Base-by-base conservation (phyloP, 257 asterid genomes). In the Prunella vulgaris region DNA sequence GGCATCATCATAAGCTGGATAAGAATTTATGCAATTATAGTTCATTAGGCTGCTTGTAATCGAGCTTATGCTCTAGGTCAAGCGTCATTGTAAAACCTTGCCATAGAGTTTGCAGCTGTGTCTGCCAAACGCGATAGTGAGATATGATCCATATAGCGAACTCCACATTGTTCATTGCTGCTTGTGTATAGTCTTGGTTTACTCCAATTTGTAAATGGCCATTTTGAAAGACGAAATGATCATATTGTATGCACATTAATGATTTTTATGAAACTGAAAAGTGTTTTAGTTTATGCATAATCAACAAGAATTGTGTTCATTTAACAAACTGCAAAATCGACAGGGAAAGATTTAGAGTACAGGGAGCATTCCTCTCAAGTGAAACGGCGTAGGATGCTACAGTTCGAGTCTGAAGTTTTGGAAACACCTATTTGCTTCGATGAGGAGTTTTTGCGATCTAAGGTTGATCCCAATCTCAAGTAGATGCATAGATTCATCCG, bases 321-420 rank as follows among this genome's bases (percentile, higher is more conserved):
- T 60, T 54, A 27, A 76, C 28, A 27, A 74, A 70, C 35, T 76
- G 69, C 81, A 84, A 91, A 73, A 52, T 72, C 51, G 35, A 60
- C 57, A 49, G 81, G 71, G 56, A 81, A 84, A 82, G 80, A 77
- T 32, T 53, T 68, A 7, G 90, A 82, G 22, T 78, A 35, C 40
- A 51, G 57, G 35, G 93, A 89, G 74, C 81, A 76, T 60, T 75
- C 78, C 2, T 79, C 92, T 61, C 87, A 72, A 60, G 80, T 60
- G 33, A 89, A 87, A 76, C 79, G 92, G 74, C 90, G 95, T 1
- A 66, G 90, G 59, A 73, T 77, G 87, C 90, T 90, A 9, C 96
- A 84, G 38, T 90, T 87, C 70, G 86, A 81, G 42, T 63, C 90
- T 56, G 88, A 90, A 65, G 70, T 69, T 66, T 22, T 80, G 63